phyloP scores from a whole-genome alignment of 371 early-diverging fungal species.

The Mucor lusitanicus region DNA sequence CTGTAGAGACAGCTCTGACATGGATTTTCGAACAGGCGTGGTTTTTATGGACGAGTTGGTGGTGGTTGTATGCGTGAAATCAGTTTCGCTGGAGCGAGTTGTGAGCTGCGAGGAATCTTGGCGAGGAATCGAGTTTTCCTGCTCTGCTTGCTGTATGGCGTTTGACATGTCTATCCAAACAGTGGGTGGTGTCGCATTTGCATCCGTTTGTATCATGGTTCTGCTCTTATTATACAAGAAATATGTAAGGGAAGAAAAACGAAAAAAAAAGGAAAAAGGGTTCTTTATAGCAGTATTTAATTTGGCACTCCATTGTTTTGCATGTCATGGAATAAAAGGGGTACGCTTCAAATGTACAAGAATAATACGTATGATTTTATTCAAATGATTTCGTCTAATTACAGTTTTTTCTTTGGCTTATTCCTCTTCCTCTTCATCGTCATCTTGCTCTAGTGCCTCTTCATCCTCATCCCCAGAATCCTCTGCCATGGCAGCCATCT shows the following conservation, averaged over 20 bases:
- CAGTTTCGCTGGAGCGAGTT: conserved; percentile 21
- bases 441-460: background rate
- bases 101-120: conserved; percentile 18
- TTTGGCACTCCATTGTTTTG: background rate
- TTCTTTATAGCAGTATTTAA: background rate
- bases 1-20: background rate
- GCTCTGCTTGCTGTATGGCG: conserved; percentile 9
- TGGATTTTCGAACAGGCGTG: background rate
- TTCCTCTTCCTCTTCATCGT: conserved; percentile 5
- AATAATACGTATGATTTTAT: background rate
- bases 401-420: conserved; percentile 1
- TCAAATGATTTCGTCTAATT: background rate
- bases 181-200: background rate
- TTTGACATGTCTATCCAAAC: conserved; percentile 13
- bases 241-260: background rate
- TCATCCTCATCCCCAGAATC: conserved; percentile 24
- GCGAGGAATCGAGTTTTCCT: conserved; percentile 2
- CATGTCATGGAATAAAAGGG: background rate
- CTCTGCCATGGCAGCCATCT: conserved; percentile 24
- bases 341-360: background rate
- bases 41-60: conserved; percentile 11
- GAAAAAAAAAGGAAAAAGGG: background rate
- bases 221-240: background rate
- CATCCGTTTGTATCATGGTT: background rate
- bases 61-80: conserved; percentile 13